Conservation (phyloP, 345 rosid species). For the Erodium maritimum region DNA sequence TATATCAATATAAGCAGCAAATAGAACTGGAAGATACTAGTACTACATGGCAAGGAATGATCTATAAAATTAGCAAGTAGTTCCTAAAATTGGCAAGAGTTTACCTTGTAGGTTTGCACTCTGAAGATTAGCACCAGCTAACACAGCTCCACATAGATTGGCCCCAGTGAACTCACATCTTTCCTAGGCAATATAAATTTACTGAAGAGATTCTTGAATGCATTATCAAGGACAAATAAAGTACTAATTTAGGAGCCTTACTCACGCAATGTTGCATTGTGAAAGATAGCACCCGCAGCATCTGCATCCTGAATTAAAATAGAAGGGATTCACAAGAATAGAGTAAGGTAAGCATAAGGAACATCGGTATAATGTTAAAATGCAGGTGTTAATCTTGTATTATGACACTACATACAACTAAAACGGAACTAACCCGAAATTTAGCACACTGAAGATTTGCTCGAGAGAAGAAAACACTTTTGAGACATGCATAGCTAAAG, state of each 20-base stretch:
- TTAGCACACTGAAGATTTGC: slow-evolving; percentile 83
- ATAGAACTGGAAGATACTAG: no score
- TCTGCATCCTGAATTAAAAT: slow-evolving; percentile 51
- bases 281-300: slow-evolving; percentile 72
- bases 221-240: background rate
- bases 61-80: background rate
- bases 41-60: background rate
- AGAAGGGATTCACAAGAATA: slow-evolving; percentile 7
- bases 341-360: background rate
- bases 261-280: slow-evolving; percentile 90
- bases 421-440: slow-evolving; percentile 45
- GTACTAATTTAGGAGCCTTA: slow-evolving; percentile 27
- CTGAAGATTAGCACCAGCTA: slow-evolving; percentile 86
- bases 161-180: slow-evolving; percentile 93
- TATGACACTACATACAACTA: slow-evolving; percentile 1
- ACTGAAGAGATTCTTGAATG: slow-evolving; percentile 9
- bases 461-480: slow-evolving; percentile 80
- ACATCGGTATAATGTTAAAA: no score
- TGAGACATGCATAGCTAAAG: slow-evolving; percentile 79
- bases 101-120: slow-evolving; percentile 92
- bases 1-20: no score
- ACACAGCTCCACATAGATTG: slow-evolving; percentile 73
- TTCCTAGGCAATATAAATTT: slow-evolving; percentile 35
- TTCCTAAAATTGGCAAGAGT: background rate
- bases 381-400: background rate